Evolutionary conservation across 2,329 filamentous ascomycete species (phyloP).

Genomic region (Trichoderma breve): DNA sequence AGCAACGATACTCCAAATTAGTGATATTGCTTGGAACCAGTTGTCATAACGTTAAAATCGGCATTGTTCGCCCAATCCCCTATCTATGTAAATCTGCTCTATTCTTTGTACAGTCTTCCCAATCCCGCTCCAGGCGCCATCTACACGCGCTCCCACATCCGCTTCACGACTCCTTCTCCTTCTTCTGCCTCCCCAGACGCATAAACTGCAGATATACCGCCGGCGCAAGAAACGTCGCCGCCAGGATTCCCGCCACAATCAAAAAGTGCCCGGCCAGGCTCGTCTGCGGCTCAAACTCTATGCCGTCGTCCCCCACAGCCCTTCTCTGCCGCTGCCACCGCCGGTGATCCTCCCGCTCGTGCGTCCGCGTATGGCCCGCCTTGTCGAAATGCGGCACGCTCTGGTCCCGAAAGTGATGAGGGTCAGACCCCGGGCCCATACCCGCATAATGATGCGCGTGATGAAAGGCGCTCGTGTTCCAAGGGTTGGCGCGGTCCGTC

Average conservation of each 20-base stretch:
- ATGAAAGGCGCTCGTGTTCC: conserved; percentile 25
- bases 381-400: conserved; percentile 71
- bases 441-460: conserved; percentile 37
- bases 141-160: background rate
- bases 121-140: background rate
- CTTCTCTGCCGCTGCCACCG: conserved; percentile 35
- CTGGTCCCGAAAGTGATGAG: conserved; percentile 48
- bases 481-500: conserved; percentile 23
- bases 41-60: background rate
- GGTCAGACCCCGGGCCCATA: conserved; percentile 59
- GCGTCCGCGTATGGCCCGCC: conserved; percentile 68
- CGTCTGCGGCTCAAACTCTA: conserved; percentile 43
- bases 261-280: conserved; percentile 48
- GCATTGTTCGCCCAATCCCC: background rate
- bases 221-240: conserved; percentile 47
- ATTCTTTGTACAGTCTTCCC: background rate
- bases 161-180: conserved; percentile 22
- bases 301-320: conserved; percentile 40
- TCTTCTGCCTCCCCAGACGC: conserved; percentile 33
- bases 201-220: conserved; percentile 41
- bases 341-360: conserved; percentile 59
- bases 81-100: background rate
- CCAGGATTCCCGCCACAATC: conserved; percentile 48
- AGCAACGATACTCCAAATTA: background rate
- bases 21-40: background rate